These are phyloP conservation scores for Pseudogymnoascus sp. DNA, from an alignment of 2,329 filamentous ascomycete genomes.

Conservation along the genomic window DNA sequence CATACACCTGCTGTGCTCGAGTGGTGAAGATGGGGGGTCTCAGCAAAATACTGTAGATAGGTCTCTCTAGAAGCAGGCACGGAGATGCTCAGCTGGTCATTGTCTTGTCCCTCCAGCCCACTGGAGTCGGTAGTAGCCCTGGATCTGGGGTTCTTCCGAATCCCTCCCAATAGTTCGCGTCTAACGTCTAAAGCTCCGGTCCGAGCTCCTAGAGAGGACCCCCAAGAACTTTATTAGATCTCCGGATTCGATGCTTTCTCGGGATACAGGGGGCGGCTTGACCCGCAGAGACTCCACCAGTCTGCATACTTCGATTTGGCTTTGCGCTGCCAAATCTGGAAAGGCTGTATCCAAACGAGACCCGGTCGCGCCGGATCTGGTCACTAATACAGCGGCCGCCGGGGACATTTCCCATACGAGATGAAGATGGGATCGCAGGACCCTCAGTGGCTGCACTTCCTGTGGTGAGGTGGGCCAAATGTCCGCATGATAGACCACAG, in stretches of 20 bases:
- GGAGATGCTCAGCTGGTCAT: not conserved
- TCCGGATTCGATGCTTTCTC: not conserved
- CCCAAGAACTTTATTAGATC: not conserved
- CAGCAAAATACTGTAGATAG: no score
- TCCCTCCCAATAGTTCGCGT: not conserved
- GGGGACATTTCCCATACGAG: not conserved
- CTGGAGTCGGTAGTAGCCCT: not conserved
- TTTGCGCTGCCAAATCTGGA: not conserved
- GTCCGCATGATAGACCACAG: not conserved
- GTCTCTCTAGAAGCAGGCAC: no score
- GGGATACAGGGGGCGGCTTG: not conserved
- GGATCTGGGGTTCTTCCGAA: not conserved
- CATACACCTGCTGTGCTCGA: not conserved
- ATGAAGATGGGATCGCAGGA: not conserved
- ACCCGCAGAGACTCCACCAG: not conserved
- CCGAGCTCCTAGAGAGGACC: not conserved
- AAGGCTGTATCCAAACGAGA: not conserved
- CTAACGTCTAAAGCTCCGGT: not conserved
- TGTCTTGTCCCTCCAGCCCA: not conserved
- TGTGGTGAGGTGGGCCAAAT: not conserved
- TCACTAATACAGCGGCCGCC: not conserved
- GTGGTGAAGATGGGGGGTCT: no score
- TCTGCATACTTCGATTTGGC: not conserved
- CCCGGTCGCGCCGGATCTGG: not conserved
- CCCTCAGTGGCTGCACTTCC: not conserved